Evolutionary conservation across 768 basidiomycete species (phyloP).

Genomic region (Termitomyces eurrhizus): DNA sequence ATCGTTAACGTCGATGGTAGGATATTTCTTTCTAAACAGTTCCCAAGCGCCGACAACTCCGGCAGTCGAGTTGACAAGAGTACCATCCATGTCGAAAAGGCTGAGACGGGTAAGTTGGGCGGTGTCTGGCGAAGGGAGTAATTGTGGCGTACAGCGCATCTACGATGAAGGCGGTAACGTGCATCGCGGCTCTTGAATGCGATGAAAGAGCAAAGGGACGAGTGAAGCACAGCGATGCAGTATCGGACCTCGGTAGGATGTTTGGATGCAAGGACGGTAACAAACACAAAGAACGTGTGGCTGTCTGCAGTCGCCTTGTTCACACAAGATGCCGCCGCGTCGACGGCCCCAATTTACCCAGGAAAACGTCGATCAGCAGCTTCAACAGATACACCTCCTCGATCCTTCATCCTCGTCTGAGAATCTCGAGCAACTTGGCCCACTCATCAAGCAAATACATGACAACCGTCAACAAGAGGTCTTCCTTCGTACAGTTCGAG

Average conservation of each 20-base stretch:
- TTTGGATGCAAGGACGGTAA: slow-evolving; percentile 32
- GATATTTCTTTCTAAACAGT: slow-evolving; percentile 68
- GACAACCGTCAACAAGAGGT: slow-evolving; percentile 83
- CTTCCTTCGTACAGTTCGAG: slow-evolving; percentile 81
- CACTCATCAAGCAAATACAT: slow-evolving; percentile 92
- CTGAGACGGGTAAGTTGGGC: slow-evolving; percentile 29
- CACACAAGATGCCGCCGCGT: slow-evolving; percentile 66
- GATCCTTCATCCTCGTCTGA: slow-evolving; percentile 87
- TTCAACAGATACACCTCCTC: slow-evolving; percentile 87
- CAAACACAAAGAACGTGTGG: slow-evolving; percentile 30
- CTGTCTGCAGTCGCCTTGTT: slow-evolving; percentile 12
- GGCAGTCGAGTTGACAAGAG: slow-evolving; percentile 76
- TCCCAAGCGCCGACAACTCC: slow-evolving; percentile 85
- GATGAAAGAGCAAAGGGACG: not conserved
- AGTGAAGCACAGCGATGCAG: not conserved
- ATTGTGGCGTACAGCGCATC: slow-evolving; percentile 40
- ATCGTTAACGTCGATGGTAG: slow-evolving; percentile 52
- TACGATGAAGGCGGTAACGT: slow-evolving; percentile 28
- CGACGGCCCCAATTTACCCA: slow-evolving; percentile 73
- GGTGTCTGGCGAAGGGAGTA: not conserved
- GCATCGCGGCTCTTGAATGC: slow-evolving; percentile 23
- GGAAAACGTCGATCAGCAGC: slow-evolving; percentile 83
- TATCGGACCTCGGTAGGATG: slow-evolving; percentile 11
- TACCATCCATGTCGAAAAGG: slow-evolving; percentile 84
- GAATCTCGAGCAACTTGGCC: slow-evolving; percentile 93